Conservation (phyloP, 2,329 filamentous ascomycete genomes). For the Sporothrix protearum region DNA sequence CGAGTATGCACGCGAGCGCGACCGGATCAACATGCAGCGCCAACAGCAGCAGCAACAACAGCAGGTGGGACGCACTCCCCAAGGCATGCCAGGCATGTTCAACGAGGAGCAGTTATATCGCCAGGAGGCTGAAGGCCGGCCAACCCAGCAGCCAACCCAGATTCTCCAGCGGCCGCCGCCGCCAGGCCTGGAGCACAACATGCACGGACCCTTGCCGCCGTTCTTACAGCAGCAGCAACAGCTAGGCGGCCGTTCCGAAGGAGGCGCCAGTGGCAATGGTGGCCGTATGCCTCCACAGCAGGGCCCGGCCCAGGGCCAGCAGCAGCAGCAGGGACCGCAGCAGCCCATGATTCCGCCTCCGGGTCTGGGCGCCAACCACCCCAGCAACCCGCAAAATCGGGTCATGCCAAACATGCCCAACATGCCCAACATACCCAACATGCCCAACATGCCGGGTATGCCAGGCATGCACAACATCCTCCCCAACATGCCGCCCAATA, state of each 20-base stretch:
- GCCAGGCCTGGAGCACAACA: conserved; percentile 57
- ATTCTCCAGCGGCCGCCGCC: conserved; percentile 62
- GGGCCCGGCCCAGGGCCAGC: conserved; percentile 29
- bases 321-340: conserved; percentile 33
- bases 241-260: conserved; percentile 39
- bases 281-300: conserved; percentile 41
- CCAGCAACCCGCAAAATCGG: conserved; percentile 35
- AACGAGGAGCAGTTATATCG: conserved; percentile 51
- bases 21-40: conserved; percentile 30
- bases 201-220: conserved; percentile 47
- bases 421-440: conserved; percentile 21
- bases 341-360: conserved; percentile 58
- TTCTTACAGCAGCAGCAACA: conserved; percentile 44
- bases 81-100: conserved; percentile 37
- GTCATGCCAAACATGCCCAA: conserved; percentile 51
- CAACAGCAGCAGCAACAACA: conserved; percentile 34
- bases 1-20: conserved; percentile 24
- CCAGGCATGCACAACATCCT: conserved; percentile 39
- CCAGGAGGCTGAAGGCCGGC: conserved; percentile 43
- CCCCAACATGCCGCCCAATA: conserved; percentile 21
- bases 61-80: conserved; percentile 42
- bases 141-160: conserved; percentile 56
- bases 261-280: conserved; percentile 37
- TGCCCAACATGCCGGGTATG: conserved; percentile 18
- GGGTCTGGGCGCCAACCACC: conserved; percentile 46